phyloP scores from a whole-genome alignment of 2,329 filamentous ascomycete species.

The Xylariomycetidae sp. region DNA sequence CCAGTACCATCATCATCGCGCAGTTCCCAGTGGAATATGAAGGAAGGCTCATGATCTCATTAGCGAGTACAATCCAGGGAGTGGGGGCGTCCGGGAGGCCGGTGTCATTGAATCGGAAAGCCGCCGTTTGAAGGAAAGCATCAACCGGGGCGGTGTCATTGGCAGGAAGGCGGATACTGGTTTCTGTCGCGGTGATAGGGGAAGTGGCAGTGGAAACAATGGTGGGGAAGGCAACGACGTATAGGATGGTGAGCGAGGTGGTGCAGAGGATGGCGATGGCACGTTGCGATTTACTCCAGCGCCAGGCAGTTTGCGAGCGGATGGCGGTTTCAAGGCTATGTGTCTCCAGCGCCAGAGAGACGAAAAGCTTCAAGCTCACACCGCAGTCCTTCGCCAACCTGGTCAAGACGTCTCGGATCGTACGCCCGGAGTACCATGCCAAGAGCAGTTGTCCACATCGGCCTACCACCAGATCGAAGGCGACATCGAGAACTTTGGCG shows the following conservation, averaged over 20 bases:
- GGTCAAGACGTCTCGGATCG: background rate
- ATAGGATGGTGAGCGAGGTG: conserved; percentile 1
- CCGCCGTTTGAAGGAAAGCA: too few relatives aligned
- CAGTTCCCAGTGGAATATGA: too few relatives aligned
- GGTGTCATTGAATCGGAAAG: too few relatives aligned
- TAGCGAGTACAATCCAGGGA: background rate
- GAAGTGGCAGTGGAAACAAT: too few relatives aligned
- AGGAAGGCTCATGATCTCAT: background rate
- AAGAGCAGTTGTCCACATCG: background rate
- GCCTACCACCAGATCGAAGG: background rate
- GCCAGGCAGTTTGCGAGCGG: background rate
- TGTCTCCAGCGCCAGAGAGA: background rate
- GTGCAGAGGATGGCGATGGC: background rate
- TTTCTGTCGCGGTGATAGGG: too few relatives aligned
- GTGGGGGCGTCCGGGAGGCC: too few relatives aligned
- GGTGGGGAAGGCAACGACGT: too few relatives aligned
- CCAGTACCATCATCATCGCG: too few relatives aligned
- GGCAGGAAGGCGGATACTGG: too few relatives aligned
- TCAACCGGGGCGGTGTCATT: too few relatives aligned
- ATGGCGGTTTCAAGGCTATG: background rate
- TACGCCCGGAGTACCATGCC: background rate
- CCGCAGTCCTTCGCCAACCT: background rate
- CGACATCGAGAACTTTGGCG: background rate
- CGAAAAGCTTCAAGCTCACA: background rate
- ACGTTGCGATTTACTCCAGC: background rate